Evolutionary conservation across 164 flowering plant genomes (phyloP), one percentile per base, ranked within the genome.

Genomic region (Taxillus chinensis): DNA sequence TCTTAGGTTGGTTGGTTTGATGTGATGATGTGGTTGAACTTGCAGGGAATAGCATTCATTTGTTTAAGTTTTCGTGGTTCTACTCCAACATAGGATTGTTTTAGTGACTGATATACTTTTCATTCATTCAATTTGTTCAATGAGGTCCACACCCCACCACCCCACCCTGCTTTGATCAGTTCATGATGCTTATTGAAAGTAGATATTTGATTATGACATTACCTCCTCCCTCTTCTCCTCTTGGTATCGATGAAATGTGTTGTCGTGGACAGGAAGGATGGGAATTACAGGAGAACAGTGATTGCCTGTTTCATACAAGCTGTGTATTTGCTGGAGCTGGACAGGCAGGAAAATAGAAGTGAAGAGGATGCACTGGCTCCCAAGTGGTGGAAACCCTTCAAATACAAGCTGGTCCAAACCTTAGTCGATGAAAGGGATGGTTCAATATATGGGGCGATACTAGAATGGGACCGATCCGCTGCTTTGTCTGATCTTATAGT

Each of bases 331-430:
- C 85, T 90, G 8, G 98, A 93, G 69, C 83, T 90, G 4, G 98
- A 93, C 73, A 79, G 95, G 64, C 98, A 93, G 74, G 97, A 90
- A 65, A 88, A 80, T 59, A 73, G 77, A 72, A 67, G 74, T 8
- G 77, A 71, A 57, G 86, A 85, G 62, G 82, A 66, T 39, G 90
- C 86, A 14, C 86, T 90, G 14, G 98, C 98, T 56, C 92, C 98
- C 41, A 93, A 89, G 57, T 93, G 97, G 97, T 93, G 92, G 97
- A 76, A 78, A 27, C 92, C 96, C 49, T 93, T 88, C 68, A 93
- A 89, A 72, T 93, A 88, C 83, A 93, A 81, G 70, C 72, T 93
- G 8, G 41, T 70, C 3, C 79, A 78, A 58, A 84, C 84, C 8
- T 59, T 86, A 54, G 69, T 78, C 7, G 98, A 92, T 50, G 87